A percentile compares a stretch with the other conserved stretches of the same genome.
Conservation (phyloP, 768 basidiomycete species). For the Tricholoma terreum region DNA sequence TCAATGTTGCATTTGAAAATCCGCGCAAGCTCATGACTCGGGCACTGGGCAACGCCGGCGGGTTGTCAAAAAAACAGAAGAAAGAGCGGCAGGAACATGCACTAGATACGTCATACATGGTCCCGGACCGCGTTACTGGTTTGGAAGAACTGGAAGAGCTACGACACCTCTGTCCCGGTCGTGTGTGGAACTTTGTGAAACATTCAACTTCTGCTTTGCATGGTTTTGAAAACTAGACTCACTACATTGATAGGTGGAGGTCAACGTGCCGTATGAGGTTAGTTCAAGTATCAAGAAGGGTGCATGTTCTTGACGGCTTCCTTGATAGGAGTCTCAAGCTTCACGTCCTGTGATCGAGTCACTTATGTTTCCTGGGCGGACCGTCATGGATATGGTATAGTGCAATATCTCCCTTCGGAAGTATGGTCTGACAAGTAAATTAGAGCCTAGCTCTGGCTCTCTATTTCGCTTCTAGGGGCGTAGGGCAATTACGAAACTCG, state of each 20-base stretch:
- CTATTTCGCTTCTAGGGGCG: slow-evolving; percentile 87
- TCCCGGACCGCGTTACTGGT: slow-evolving; percentile 88
- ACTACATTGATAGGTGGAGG: slow-evolving; percentile 56
- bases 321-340: slow-evolving; percentile 59
- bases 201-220: background rate
- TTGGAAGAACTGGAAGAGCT: slow-evolving; percentile 77
- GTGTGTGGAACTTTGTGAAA: slow-evolving; percentile 86
- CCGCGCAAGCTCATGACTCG: slow-evolving; percentile 68
- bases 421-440: slow-evolving; percentile 1
- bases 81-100: slow-evolving; percentile 21
- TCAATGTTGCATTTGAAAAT: slow-evolving; percentile 96
- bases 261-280: slow-evolving; percentile 81
- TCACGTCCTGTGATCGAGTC: slow-evolving; percentile 56
- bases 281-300: background rate
- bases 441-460: slow-evolving; percentile 91
- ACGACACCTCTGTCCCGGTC: slow-evolving; percentile 65
- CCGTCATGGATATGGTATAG: slow-evolving; percentile 85
- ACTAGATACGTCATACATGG: slow-evolving; percentile 51
- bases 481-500: slow-evolving; percentile 51
- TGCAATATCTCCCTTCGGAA: background rate
- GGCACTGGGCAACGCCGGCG: slow-evolving; percentile 43
- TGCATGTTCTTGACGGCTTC: background rate
- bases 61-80: slow-evolving; percentile 43
- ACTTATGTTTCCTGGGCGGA: slow-evolving; percentile 74
- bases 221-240: background rate